phyloP scores from a whole-genome alignment of 257 asterid genomes.

The Nyctanthes arbortristis region DNA sequence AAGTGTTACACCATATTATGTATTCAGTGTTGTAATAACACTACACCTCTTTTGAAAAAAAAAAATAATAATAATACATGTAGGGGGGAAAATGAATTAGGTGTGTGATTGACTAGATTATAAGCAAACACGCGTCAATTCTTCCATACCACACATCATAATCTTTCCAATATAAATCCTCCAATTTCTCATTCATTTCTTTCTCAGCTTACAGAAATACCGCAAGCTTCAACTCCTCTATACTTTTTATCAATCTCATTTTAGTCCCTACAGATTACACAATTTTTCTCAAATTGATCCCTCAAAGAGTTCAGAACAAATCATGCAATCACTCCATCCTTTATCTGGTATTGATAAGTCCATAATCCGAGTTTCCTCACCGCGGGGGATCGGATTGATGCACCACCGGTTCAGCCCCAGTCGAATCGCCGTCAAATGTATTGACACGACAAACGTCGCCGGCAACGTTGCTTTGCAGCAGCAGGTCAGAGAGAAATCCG shows the following conservation, averaged over 20 bases:
- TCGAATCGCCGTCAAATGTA: conserved; percentile 19
- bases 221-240: conserved; percentile 33
- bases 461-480: conserved; percentile 47
- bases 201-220: conserved; percentile 54
- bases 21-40: too few species aligned
- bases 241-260: too few species aligned
- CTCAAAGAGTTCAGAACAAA: not conserved
- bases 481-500: conserved; percentile 37
- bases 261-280: not conserved
- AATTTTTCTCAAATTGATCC: not conserved
- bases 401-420: conserved; percentile 3
- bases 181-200: conserved; percentile 5
- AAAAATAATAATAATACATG: too few species aligned
- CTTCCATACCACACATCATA: not conserved
- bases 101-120: conserved; percentile 44
- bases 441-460: conserved; percentile 36
- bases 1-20: too few species aligned
- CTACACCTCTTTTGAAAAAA: too few species aligned
- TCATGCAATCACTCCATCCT: conserved; percentile 28
- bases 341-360: conserved; percentile 21
- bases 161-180: conserved; percentile 26
- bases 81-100: conserved; percentile 21
- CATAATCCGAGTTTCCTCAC: conserved; percentile 7
- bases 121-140: conserved; percentile 6
- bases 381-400: conserved; percentile 6